These are phyloP conservation scores for Bruguiera sexangula DNA, from an alignment of 345 rosid genomes.

Conservation along the genomic window DNA sequence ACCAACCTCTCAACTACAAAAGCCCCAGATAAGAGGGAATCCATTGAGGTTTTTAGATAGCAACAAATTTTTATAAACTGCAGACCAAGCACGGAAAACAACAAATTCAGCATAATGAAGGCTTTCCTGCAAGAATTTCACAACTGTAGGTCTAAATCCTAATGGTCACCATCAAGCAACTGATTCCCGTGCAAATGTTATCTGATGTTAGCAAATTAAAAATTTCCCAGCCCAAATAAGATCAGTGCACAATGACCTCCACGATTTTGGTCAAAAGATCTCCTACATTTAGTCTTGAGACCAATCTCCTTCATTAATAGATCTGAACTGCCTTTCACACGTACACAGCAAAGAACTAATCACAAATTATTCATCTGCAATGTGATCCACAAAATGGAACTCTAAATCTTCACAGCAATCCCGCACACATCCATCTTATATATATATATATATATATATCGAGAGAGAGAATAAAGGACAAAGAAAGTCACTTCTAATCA, in stretches of 20 bases:
- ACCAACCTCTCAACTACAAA: background rate
- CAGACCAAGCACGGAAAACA: background rate
- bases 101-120: slow-evolving; percentile 7
- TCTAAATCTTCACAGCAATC: background rate
- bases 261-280: background rate
- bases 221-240: background rate
- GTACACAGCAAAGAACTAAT: background rate
- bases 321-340: background rate
- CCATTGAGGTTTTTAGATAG: background rate
- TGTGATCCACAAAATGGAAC: background rate
- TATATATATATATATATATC: no score
- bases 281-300: background rate
- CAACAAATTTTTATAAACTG: background rate
- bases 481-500: slow-evolving; percentile 1
- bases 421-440: background rate
- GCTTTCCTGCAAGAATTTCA: background rate
- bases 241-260: background rate
- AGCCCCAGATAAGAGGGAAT: background rate
- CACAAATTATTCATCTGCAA: background rate
- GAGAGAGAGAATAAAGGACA: background rate
- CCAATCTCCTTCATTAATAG: background rate
- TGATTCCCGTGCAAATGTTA: background rate
- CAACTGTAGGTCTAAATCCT: background rate
- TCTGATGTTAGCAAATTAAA: background rate
- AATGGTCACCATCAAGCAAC: background rate